Evolutionary conservation across 352 stramenopile species (phyloP).

Genomic region (Poterioochromonas sp.): DNA sequence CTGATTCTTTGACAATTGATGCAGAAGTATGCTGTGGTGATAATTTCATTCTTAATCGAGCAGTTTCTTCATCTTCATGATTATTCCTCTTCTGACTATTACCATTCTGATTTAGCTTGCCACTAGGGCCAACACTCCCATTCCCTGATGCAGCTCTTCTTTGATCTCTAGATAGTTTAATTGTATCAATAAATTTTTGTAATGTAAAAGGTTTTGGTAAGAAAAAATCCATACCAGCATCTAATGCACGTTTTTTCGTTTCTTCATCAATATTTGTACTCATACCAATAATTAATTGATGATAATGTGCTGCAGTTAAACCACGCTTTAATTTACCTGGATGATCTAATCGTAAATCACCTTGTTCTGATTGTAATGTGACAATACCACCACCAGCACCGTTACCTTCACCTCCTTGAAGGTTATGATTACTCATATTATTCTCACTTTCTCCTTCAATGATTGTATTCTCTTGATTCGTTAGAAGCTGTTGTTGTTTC

Average conservation of each 20-base stretch:
- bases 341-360: no score
- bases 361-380: background rate
- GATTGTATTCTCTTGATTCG: background rate
- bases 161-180: background rate
- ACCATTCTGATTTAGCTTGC: no score
- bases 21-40: no score
- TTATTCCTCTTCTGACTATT: no score
- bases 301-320: constrained; percentile 11
- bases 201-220: constrained; percentile 17
- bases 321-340: background rate
- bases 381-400: background rate
- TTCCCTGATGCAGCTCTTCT: no score
- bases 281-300: constrained; percentile 21
- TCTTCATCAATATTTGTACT: background rate
- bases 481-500: background rate
- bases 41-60: no score
- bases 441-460: background rate
- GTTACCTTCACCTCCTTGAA: background rate
- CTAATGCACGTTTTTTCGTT: background rate
- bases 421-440: background rate
- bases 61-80: no score
- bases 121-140: no score
- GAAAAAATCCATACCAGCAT: constrained; percentile 13
- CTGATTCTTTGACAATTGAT: no score
- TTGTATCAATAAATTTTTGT: constrained; percentile 15